Base-by-base conservation (phyloP, 1,284 basidiomycete species). In the Apiotrichum mycotoxinovorans region DNA sequence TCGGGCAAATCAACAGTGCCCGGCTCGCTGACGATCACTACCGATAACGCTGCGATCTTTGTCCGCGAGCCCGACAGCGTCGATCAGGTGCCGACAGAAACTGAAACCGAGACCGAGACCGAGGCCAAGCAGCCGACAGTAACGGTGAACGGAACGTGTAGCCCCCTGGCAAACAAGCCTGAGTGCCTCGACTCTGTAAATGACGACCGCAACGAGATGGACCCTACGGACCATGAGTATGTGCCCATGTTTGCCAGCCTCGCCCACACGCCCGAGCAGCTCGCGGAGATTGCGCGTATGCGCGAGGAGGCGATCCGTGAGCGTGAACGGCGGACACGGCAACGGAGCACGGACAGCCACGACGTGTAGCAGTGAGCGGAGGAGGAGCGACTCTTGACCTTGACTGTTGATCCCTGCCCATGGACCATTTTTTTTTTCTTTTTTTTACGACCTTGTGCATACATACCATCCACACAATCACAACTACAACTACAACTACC, bases 241-340 rank as follows among this genome's bases (percentile, higher is more conserved):
- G 61, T 61, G 45, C 73, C 73, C 18, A 69, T 72, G 57, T 75
- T 73, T 49, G 70, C 72, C 0, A 67, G 64, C 27, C 55, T 75
- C 17, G 72, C 73, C 8, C 73, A 75, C 56, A 75, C 73, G 10
- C 70, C 70, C 2, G 70, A 67, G 40, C 72, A 75, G 51, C 48
- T 72, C n/a, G 66, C 63, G 23, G 70, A 73, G 52, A 73, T 75
- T 58, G 59, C 63, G 17, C 62, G 63, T 26, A 63, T 69, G 61
- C 59, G 67, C 27, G 65, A 68, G 46, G 44, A 52, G 23, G 65
- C 66, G 1, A 50, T 60, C 23, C 54, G 61, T 3, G 47, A 59
- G 14, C 57, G 61, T 20, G 56, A 60, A 35, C 52, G 61, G 3
- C 46, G 48, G 10, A 43, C 48, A 10, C 51, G 45, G 12, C 30